Percentiles rank a stretch among this genome's conserved stretches.
These are phyloP conservation scores for Leccinum fibrillosum DNA, from an alignment of 768 basidiomycete genomes.

Conservation along the genomic window DNA sequence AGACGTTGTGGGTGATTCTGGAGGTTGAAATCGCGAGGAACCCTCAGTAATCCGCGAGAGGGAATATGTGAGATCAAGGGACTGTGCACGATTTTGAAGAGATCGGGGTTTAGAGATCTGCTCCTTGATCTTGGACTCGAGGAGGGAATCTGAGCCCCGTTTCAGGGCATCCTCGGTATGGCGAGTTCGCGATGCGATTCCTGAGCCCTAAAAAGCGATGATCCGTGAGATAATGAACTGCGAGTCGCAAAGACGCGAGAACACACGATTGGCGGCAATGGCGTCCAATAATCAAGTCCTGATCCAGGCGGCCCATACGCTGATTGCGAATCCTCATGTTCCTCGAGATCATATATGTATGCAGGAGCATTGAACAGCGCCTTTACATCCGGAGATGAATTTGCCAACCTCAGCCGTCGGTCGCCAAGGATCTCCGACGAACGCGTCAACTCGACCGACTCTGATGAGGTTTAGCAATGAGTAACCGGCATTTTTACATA, in stretches of 20 bases:
- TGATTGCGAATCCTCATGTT: conserved; percentile 61
- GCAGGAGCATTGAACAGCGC: conserved; percentile 87
- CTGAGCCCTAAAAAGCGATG: conserved; percentile 50
- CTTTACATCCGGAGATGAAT: conserved; percentile 92
- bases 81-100: conserved; percentile 83
- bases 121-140: conserved; percentile 82
- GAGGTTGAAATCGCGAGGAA: conserved; percentile 55
- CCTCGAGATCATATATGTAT: conserved; percentile 78
- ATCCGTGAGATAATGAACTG: conserved; percentile 20
- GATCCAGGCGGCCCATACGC: conserved; percentile 51
- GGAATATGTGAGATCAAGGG: conserved; percentile 82
- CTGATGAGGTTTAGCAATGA: conserved; percentile 34
- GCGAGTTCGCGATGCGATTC: conserved; percentile 62
- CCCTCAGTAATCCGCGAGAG: conserved; percentile 79
- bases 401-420: conserved; percentile 75
- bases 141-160: conserved; percentile 78
- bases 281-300: conserved; percentile 72
- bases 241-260: neutral
- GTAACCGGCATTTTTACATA: neutral
- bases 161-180: conserved; percentile 75
- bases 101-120: conserved; percentile 74
- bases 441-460: conserved; percentile 74
- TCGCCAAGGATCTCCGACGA: conserved; percentile 61
- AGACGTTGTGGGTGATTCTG: conserved; percentile 80
- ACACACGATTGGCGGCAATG: conserved; percentile 71